These are phyloP conservation scores for Phialemoniopsis sp. DNA, from an alignment of 2,329 filamentous ascomycete species.

Conservation along the genomic window DNA sequence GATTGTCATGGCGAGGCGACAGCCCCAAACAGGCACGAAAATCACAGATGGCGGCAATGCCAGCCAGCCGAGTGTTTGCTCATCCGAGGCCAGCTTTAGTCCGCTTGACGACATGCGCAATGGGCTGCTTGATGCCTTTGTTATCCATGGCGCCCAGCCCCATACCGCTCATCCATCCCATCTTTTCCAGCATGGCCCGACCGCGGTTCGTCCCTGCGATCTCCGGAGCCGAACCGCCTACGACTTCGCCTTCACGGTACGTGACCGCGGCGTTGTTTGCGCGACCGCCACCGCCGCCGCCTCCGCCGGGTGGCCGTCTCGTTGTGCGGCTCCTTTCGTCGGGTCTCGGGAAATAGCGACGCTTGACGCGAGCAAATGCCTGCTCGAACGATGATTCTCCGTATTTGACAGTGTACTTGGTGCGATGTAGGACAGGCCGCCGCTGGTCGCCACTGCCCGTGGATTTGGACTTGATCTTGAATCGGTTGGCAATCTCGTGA, in stretches of 20 bases:
- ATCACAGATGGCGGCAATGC: too few species aligned
- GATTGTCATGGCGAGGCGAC: too few species aligned
- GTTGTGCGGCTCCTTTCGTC: conserved; percentile 29
- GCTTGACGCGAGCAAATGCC: conserved; percentile 39
- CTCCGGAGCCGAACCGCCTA: conserved; percentile 81
- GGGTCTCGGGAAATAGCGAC: conserved; percentile 52
- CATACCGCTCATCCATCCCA: conserved; percentile 91
- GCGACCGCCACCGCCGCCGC: conserved; percentile 15
- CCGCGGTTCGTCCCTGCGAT: conserved; percentile 80
- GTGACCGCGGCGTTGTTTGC: conserved; percentile 37
- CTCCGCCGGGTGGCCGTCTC: conserved; percentile 7
- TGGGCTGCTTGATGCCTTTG: conserved; percentile 82
- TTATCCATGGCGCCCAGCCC: conserved; percentile 78
- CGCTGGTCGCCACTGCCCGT: conserved; percentile 68
- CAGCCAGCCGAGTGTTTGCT: too few species aligned
- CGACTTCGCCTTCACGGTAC: conserved; percentile 81
- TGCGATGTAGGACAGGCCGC: conserved; percentile 75
- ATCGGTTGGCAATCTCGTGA: conserved; percentile 71
- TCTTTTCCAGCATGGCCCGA: conserved; percentile 85
- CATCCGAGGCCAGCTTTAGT: conserved; percentile 79
- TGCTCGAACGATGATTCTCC: conserved; percentile 50
- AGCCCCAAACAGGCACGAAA: too few species aligned
- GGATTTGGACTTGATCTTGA: conserved; percentile 82
- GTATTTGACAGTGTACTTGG: conserved; percentile 59
- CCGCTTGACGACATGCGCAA: conserved; percentile 83